These are phyloP conservation scores for Leishmania guyanensis DNA, from an alignment of 208 protist genomes.

Conservation along the genomic window DNA sequence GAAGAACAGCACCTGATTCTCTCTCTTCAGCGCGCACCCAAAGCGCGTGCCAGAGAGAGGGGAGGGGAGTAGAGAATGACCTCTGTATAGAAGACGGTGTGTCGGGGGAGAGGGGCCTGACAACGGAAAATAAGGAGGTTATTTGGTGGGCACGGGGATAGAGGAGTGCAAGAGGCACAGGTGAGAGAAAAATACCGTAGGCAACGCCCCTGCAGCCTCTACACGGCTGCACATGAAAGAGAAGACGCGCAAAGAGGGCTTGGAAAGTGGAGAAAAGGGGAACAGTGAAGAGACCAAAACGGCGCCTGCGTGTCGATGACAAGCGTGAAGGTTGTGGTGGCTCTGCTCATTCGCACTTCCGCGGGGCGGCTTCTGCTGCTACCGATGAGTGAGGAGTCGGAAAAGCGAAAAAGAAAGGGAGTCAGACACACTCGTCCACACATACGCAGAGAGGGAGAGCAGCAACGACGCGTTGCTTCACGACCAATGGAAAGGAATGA, in stretches of 20 bases:
- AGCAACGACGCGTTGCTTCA: background rate
- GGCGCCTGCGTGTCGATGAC: background rate
- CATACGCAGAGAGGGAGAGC: background rate
- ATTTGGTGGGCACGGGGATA: background rate
- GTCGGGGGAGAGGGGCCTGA: background rate
- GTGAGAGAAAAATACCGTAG: background rate
- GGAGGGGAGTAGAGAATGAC: no score
- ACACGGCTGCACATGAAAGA: no score
- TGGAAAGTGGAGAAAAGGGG: background rate
- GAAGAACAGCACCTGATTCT: no score
- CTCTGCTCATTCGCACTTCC: background rate
- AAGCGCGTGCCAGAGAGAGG: no score
- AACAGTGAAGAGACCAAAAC: background rate
- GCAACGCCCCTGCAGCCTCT: background rate
- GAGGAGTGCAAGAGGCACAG: background rate
- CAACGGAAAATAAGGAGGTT: background rate
- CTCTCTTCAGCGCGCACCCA: no score
- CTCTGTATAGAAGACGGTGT: background rate
- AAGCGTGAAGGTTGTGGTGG: background rate
- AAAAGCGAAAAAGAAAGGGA: background rate
- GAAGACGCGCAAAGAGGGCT: background rate
- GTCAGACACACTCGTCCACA: background rate
- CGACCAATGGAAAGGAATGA: background rate
- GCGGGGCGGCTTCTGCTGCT: background rate
- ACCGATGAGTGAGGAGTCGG: background rate